Base-by-base conservation (phyloP, 1,139 yeast species). In the Yamadazyma epiphylla region DNA sequence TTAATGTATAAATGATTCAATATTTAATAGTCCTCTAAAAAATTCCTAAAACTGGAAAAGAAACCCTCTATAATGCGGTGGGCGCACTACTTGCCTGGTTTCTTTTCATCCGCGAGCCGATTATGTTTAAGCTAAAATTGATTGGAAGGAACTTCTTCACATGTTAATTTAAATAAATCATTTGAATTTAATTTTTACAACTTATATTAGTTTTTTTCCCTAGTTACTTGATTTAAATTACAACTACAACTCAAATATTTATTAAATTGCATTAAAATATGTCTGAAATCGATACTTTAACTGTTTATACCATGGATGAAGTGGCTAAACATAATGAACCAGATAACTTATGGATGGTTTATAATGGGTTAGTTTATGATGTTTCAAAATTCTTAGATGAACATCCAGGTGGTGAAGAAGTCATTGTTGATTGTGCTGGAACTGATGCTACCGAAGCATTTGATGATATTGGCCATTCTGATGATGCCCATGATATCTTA, bases 371-470 rank as follows among this genome's bases (percentile, higher is more conserved):
- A 53, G 97, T 91, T 33, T 91, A 89, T 63, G 88, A 91, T 58
- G 78, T 85, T 39, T 65, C 95, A 33, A 65, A 69, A 43, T 91
- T 89, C 60, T 61, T 89, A 39, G 96, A 89, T 51, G 97, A 91
- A 67, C 99, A 91, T 64, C 74, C 74, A 39, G 99, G 99, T 68
- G 99, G 99, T 54, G 97, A 88, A 61, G 98, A 94, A 61, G 96
- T 91, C 29, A 73, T 91, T 46, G 64, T 83, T 33, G 98, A 94
- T 53, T 76, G 80, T 48, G 97, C 91, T 37, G 98, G 98, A 44
- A 68, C 70, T 35, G 98, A 94, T 58, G 94, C 96, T 37, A 89
- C 98, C 27, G 91, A 80, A 46, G 89, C 95, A 22, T 91, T 91
- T 54, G 88, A 86, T 40, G 98, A 91, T 55, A 89, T 91, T 52